Evolutionary conservation across 2,329 filamentous ascomycete species (phyloP), one percentile per base, ranked within the genome.

Genomic region (Penicillium olsonii): DNA sequence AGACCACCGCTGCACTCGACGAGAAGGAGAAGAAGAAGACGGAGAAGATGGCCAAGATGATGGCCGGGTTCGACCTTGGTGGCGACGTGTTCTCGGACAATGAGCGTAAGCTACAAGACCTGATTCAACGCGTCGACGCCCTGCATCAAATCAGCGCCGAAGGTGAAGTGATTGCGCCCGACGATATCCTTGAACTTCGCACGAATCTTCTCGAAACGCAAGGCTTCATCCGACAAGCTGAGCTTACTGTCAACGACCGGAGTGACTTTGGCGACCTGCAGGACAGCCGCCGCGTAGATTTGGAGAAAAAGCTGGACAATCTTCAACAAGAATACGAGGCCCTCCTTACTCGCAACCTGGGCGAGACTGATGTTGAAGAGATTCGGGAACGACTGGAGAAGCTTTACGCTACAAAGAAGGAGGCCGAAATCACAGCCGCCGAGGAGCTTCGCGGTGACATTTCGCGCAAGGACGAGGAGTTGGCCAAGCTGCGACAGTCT

Each of bases 1-100:
- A 97, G 75, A 92, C 88, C 1, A 91, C 84, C 37, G 91, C 91
- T 8, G 87, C 90, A 14, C 77, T 95, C 17, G 92, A 97, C 62
- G 94, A 97, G 74, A 99, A 99, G 80, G 95, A 97, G 75, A 92
- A 91, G 79, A 92, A 91, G 77, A 99, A 99, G 81, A 90, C 92
- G 1, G 94, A 99, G 76, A 94, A 95, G 75, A 99, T 99, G 94
- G 94, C 94, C 37, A 89, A 96, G 81, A 99, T 99, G 94, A 96
- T 99, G 92, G 94, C 94, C 51, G 91, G 92, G 3, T 97, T 99
- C 64, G 92, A 99, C 65, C 83, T 99, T 27, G 92, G 91, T 37
- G 87, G 88, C 41, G 92, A 96, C 50, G 86, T 95, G 26, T 95
- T 97, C 70, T 96, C 91, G 60, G 88, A 94, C 50, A 96, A 96